A percentile compares a stretch with the other conserved stretches of the same genome.
These are phyloP conservation scores for Chaetomiaceae sp. DNA, from an alignment of 2,329 filamentous ascomycete species.

Conservation along the genomic window DNA sequence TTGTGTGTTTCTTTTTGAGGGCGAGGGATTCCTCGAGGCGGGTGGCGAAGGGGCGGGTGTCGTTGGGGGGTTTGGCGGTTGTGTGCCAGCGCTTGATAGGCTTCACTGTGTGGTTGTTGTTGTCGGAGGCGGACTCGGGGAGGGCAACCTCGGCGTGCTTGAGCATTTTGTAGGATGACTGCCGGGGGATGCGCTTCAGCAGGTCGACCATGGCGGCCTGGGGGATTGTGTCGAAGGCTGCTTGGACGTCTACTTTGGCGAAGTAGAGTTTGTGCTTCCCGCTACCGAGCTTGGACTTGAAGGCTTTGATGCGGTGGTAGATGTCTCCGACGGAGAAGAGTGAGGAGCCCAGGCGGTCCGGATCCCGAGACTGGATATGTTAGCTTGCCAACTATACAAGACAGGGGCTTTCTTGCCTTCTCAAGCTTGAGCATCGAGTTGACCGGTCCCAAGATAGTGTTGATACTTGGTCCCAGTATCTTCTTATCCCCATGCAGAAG, in stretches of 20 bases:
- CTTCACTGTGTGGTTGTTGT: conserved; percentile 33
- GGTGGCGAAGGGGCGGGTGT: conserved; percentile 42
- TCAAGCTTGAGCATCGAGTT: conserved; percentile 76
- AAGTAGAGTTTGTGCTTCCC: conserved; percentile 62
- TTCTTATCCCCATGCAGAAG: conserved; percentile 48
- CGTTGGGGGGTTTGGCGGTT: conserved; percentile 42
- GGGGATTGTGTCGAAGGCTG: conserved; percentile 94
- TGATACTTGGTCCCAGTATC: conserved; percentile 61
- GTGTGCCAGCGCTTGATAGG: conserved; percentile 49
- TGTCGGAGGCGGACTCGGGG: conserved; percentile 16
- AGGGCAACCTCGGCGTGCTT: conserved; percentile 71
- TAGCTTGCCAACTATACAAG: neutral
- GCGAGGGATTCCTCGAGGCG: conserved; percentile 40
- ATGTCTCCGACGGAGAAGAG: conserved; percentile 80
- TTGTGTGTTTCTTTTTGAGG: conserved; percentile 55
- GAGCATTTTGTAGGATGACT: conserved; percentile 63
- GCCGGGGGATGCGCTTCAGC: conserved; percentile 52
- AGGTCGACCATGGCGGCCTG: conserved; percentile 68
- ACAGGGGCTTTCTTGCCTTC: conserved; percentile 46
- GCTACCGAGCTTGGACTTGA: conserved; percentile 51
- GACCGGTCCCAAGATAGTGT: conserved; percentile 59
- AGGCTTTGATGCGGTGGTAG: conserved; percentile 65
- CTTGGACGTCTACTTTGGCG: conserved; percentile 85
- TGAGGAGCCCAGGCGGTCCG: conserved; percentile 66
- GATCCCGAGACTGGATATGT: conserved; percentile 40